A percentile compares a stretch with the other conserved stretches of the same genome.
Evolutionary conservation across 305 asterid genomes (phyloP).

Genomic region (Galium porrigens): DNA sequence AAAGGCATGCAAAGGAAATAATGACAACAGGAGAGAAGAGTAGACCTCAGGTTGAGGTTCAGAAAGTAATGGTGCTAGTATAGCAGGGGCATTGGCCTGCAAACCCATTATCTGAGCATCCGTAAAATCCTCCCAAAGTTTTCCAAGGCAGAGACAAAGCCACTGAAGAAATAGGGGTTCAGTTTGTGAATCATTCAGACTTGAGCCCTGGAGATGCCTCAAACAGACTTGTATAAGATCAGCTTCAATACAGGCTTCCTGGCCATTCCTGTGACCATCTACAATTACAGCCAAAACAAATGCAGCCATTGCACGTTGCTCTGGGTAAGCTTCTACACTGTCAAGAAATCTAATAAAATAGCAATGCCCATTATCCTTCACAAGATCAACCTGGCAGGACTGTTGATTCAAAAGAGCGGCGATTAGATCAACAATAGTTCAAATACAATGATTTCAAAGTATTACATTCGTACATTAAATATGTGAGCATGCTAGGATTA

Average conservation of each 20-base stretch:
- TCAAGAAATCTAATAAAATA: conserved; percentile 88
- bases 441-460: neutral
- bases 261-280: conserved; percentile 90
- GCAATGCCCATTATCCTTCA: conserved; percentile 85
- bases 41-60: conserved; percentile 97
- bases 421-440: neutral
- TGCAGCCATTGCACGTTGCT: conserved; percentile 99
- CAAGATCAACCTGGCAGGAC: conserved; percentile 99
- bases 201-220: conserved; percentile 72
- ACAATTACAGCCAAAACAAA: conserved; percentile 94
- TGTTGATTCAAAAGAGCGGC: conserved; percentile 23
- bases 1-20: neutral
- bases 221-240: conserved; percentile 61
- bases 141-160: conserved; percentile 94
- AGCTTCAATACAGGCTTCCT: conserved; percentile 81
- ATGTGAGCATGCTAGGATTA: neutral
- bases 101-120: conserved; percentile 76
- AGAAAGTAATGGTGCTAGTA: conserved; percentile 60
- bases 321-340: conserved; percentile 88
- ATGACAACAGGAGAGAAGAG: neutral
- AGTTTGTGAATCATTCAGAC: conserved; percentile 64
- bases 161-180: conserved; percentile 92
- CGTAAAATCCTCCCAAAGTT: conserved; percentile 82
- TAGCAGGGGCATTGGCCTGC: conserved; percentile 77
- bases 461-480: neutral